These are phyloP conservation scores for Amanita rubescens DNA, from an alignment of 768 basidiomycete genomes.

Conservation along the genomic window DNA sequence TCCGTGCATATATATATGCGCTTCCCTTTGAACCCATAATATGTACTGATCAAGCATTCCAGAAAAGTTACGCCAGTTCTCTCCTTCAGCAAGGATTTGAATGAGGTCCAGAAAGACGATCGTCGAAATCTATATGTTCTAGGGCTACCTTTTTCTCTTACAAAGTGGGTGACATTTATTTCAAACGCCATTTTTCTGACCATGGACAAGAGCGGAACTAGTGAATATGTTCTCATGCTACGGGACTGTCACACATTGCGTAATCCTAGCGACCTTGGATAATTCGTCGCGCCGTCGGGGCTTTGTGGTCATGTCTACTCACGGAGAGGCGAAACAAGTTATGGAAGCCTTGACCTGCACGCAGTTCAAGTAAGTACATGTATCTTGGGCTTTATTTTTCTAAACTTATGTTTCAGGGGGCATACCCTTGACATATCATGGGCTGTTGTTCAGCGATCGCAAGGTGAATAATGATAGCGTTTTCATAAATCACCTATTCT, in stretches of 20 bases:
- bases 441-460: conserved; percentile 83
- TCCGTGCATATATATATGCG: conserved; percentile 15
- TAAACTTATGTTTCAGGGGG: conserved; percentile 39
- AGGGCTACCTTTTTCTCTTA: conserved; percentile 74
- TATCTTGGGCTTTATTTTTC: background rate
- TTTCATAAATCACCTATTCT: background rate
- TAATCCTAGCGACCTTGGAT: conserved; percentile 79
- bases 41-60: background rate
- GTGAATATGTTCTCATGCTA: conserved; percentile 51
- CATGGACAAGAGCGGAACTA: conserved; percentile 44
- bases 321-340: conserved; percentile 63
- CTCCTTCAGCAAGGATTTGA: conserved; percentile 15
- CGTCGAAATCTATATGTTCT: conserved; percentile 83
- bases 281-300: conserved; percentile 79
- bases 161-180: conserved; percentile 44
- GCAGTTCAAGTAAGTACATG: conserved; percentile 50
- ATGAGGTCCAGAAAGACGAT: conserved; percentile 25
- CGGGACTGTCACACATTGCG: conserved; percentile 67
- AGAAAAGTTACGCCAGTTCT: conserved; percentile 34
- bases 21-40: background rate
- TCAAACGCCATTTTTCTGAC: background rate
- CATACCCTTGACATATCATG: conserved; percentile 77
- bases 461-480: conserved; percentile 36
- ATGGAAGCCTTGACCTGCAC: conserved; percentile 63
- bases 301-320: conserved; percentile 73